These are phyloP conservation scores for Epichloe coenophiala DNA, from an alignment of 2,329 filamentous ascomycete species.

Conservation along the genomic window DNA sequence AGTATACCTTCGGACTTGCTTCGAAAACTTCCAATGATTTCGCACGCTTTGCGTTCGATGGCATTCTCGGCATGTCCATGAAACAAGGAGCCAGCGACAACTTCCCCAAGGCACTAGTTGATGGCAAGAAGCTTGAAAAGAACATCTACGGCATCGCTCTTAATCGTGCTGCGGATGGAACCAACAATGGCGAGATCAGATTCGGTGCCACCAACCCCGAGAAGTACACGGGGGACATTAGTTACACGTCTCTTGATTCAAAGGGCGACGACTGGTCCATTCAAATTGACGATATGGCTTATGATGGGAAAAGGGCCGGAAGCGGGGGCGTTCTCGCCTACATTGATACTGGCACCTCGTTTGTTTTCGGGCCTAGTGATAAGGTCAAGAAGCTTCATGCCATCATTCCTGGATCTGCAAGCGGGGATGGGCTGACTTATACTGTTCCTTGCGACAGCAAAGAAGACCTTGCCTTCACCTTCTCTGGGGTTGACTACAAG, in stretches of 20 bases:
- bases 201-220: conserved; percentile 57
- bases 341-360: conserved; percentile 76
- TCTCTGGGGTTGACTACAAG: conserved; percentile 53
- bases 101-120: conserved; percentile 49
- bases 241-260: conserved; percentile 43
- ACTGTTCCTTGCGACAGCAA: conserved; percentile 60
- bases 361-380: conserved; percentile 54
- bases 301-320: conserved; percentile 44
- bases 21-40: conserved; percentile 62
- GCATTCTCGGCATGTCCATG: conserved; percentile 68
- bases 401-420: conserved; percentile 47
- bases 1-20: conserved; percentile 60
- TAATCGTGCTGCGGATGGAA: conserved; percentile 50
- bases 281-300: conserved; percentile 48
- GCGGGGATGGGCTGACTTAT: conserved; percentile 48
- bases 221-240: conserved; percentile 55
- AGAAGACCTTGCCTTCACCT: conserved; percentile 46
- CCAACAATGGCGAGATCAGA: conserved; percentile 61
- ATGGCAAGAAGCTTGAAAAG: conserved; percentile 39
- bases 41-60: conserved; percentile 68
- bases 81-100: conserved; percentile 46
- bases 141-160: conserved; percentile 63
- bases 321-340: conserved; percentile 48
- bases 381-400: conserved; percentile 57
- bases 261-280: conserved; percentile 59